phyloP scores from a whole-genome alignment of 495 filamentous ascomycete genomes.

The Tuber umbilicatum region DNA sequence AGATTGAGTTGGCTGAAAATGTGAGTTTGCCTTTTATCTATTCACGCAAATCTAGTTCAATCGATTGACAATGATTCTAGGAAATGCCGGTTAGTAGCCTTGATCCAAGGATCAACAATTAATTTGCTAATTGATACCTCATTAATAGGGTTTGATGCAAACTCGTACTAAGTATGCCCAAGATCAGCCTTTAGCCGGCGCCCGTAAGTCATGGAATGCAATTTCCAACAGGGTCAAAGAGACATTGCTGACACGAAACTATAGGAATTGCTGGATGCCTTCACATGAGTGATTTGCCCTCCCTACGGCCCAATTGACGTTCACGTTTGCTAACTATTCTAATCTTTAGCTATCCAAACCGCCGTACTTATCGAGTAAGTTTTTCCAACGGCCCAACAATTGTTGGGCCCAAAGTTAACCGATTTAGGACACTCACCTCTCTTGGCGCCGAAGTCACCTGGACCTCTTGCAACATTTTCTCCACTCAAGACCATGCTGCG shows the following conservation, averaged over 20 bases:
- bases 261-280: slow-evolving; percentile 89
- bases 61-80: slow-evolving; percentile 23
- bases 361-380: slow-evolving; percentile 80
- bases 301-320: slow-evolving; percentile 24
- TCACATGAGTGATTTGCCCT: slow-evolving; percentile 74
- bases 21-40: slow-evolving; percentile 41
- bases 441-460: slow-evolving; percentile 98
- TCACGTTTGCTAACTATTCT: slow-evolving; percentile 12
- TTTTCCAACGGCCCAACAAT: background rate
- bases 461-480: slow-evolving; percentile 99
- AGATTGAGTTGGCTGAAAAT: slow-evolving; percentile 98
- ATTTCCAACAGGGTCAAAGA: background rate
- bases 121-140: slow-evolving; percentile 43
- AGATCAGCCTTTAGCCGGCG: slow-evolving; percentile 89
- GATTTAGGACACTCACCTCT: slow-evolving; percentile 61
- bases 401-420: background rate
- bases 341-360: slow-evolving; percentile 79
- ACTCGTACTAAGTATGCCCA: slow-evolving; percentile 82
- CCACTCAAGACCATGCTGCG: slow-evolving; percentile 96
- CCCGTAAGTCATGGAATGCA: slow-evolving; percentile 41
- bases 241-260: slow-evolving; percentile 14
- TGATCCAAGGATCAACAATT: background rate
- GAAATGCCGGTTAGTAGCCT: slow-evolving; percentile 42
- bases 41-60: background rate
- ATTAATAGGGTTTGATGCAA: slow-evolving; percentile 73